These are phyloP conservation scores for Venturia pyrina DNA, from an alignment of 2,329 filamentous ascomycete genomes.

Conservation along the genomic window DNA sequence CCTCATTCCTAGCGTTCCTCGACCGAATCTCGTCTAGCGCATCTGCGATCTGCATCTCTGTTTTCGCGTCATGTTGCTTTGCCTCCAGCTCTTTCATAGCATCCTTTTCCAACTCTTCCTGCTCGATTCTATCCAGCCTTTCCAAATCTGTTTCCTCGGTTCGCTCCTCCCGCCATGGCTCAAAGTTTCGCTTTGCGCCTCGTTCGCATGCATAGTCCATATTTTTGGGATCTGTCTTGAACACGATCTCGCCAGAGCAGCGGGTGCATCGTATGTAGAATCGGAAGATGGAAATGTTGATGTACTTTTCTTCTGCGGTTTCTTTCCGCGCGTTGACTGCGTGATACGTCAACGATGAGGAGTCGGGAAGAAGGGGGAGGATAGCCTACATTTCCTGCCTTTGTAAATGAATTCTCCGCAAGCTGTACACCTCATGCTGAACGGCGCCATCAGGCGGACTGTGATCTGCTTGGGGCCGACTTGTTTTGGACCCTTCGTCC, in stretches of 20 bases:
- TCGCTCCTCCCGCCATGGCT: conserved; percentile 70
- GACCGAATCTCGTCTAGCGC: conserved; percentile 90
- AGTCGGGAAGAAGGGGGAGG: neutral
- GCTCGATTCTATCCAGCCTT: conserved; percentile 71
- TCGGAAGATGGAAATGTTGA: conserved; percentile 74
- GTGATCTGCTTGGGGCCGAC: conserved; percentile 73
- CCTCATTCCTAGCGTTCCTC: conserved; percentile 77
- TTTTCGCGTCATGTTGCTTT: conserved; percentile 85
- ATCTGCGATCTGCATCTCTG: conserved; percentile 94
- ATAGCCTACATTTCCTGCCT: conserved; percentile 58
- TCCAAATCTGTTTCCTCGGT: conserved; percentile 72
- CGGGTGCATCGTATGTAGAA: conserved; percentile 89
- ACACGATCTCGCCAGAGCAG: conserved; percentile 79
- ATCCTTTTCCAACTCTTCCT: conserved; percentile 57
- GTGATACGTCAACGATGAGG: neutral
- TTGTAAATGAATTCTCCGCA: conserved; percentile 82
- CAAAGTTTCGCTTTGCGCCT: conserved; percentile 86
- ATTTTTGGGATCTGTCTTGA: conserved; percentile 90
- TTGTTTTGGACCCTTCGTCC: conserved; percentile 58
- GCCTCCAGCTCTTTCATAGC: conserved; percentile 93
- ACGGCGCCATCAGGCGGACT: conserved; percentile 84
- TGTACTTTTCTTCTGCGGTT: conserved; percentile 81
- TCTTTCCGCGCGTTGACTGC: conserved; percentile 80
- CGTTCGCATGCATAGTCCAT: conserved; percentile 77
- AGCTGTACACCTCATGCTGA: conserved; percentile 63